Conservation (phyloP, 2,329 filamentous ascomycete species). For the Fusarium cicatricum region DNA sequence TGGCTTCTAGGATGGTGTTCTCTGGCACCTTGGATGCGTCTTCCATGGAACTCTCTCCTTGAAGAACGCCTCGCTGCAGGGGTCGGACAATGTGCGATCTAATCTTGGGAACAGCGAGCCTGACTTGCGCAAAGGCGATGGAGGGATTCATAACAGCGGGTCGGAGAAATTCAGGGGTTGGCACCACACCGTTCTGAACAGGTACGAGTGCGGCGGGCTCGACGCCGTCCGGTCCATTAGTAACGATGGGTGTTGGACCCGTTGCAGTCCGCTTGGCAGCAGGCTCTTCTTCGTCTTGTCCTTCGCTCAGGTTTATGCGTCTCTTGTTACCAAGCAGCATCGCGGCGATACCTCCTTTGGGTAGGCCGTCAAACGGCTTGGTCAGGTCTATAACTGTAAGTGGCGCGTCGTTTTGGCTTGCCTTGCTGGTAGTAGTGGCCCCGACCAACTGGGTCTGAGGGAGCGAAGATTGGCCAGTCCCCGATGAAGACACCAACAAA, state of each 20-base stretch:
- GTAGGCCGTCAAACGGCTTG: conserved; percentile 92
- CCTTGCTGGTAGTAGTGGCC: conserved; percentile 69
- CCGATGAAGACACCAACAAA: conserved; percentile 88
- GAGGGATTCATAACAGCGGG: conserved; percentile 87
- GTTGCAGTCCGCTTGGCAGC: conserved; percentile 62
- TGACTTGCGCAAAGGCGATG: conserved; percentile 81
- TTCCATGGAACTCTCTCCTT: conserved; percentile 61
- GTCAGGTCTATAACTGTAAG: conserved; percentile 88
- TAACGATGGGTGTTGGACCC: conserved; percentile 77
- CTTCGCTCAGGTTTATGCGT: conserved; percentile 77
- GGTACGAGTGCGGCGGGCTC: conserved; percentile 75
- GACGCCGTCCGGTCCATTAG: conserved; percentile 79
- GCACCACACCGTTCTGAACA: conserved; percentile 66
- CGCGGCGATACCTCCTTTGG: conserved; percentile 84
- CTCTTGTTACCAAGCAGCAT: conserved; percentile 94
- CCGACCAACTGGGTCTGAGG: conserved; percentile 90
- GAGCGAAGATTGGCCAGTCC: conserved; percentile 84
- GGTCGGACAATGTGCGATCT: conserved; percentile 83
- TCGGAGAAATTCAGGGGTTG: conserved; percentile 83
- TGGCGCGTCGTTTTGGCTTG: conserved; percentile 73
- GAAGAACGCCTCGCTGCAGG: conserved; percentile 71
- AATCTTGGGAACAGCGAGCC: conserved; percentile 88
- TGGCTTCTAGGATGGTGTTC: conserved; percentile 85
- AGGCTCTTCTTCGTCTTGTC: conserved; percentile 75
- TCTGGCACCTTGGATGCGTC: conserved; percentile 70